phyloP scores from a whole-genome alignment of 352 stramenopile genomes.

The Aphanomyces invadans region DNA sequence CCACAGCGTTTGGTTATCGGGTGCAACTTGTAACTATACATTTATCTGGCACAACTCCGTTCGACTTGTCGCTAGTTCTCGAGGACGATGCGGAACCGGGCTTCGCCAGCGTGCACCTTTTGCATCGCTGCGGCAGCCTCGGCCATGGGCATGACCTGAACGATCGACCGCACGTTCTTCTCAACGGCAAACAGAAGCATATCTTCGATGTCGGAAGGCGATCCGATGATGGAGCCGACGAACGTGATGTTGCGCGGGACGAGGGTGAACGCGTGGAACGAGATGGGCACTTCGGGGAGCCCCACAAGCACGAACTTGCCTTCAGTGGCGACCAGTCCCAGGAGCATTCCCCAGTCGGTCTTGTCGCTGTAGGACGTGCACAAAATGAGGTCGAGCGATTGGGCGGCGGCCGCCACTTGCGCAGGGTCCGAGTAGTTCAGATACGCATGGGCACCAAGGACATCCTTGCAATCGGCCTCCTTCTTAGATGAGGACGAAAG shows the following conservation, averaged over 20 bases:
- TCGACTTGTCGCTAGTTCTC: conserved; percentile 13
- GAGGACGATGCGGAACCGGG: conserved; percentile 38
- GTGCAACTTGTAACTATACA: too few relatives aligned
- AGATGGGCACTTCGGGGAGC: conserved; percentile 50
- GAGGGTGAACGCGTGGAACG: conserved; percentile 38
- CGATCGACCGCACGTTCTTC: conserved; percentile 56
- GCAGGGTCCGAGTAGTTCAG: conserved; percentile 46
- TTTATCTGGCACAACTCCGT: too few relatives aligned
- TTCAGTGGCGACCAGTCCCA: conserved; percentile 51
- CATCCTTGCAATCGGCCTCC: conserved; percentile 42
- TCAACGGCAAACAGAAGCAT: conserved; percentile 77
- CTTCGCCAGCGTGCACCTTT: conserved; percentile 34
- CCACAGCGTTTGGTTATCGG: too few relatives aligned
- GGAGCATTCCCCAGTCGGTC: conserved; percentile 41
- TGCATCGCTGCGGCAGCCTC: conserved; percentile 37
- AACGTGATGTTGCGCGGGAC: conserved; percentile 39
- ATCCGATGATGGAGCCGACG: conserved; percentile 52
- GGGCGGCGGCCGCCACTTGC: conserved; percentile 31
- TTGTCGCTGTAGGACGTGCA: conserved; percentile 52
- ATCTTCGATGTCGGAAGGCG: conserved; percentile 54
- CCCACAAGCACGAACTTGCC: conserved; percentile 65
- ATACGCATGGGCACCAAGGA: conserved; percentile 62
- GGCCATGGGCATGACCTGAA: conserved; percentile 41
- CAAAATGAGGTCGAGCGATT: conserved; percentile 59
- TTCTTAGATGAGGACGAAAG: conserved; percentile 65